These are phyloP conservation scores for Globomyces pollinis-pini DNA, from an alignment of 192 early-diverging fungal genomes.

Conservation along the genomic window DNA sequence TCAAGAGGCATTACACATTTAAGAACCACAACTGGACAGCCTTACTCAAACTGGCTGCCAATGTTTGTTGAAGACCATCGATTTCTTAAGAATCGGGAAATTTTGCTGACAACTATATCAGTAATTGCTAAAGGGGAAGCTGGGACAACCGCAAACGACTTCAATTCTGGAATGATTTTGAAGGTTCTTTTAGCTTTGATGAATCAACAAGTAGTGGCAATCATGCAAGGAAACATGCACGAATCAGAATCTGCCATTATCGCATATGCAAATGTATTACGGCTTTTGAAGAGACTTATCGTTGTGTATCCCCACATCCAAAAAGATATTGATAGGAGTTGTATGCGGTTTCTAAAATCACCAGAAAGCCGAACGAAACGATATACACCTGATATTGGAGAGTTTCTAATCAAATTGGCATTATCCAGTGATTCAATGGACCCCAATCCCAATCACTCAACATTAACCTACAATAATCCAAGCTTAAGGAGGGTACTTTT, in stretches of 20 bases:
- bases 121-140: background rate
- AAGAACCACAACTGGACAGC: background rate
- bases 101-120: background rate
- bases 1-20: background rate
- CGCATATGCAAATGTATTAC: slow-evolving; percentile 1
- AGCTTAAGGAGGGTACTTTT: background rate
- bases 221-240: slow-evolving; percentile 7
- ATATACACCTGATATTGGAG: background rate
- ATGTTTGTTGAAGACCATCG: background rate
- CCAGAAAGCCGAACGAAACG: background rate
- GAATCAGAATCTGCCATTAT: slow-evolving; percentile 5
- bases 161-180: background rate
- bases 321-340: background rate
- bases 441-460: background rate
- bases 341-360: background rate
- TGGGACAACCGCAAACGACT: background rate
- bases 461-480: background rate
- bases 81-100: background rate
- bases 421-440: background rate
- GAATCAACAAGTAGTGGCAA: slow-evolving; percentile 9
- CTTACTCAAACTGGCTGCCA: background rate
- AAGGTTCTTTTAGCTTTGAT: slow-evolving; percentile 5
- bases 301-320: background rate
- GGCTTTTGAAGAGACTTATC: background rate
- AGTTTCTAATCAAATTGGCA: slow-evolving; percentile 10